phyloP scores from a whole-genome alignment of 306 rosid genomes.

The Glycyrrhiza uralensis region DNA sequence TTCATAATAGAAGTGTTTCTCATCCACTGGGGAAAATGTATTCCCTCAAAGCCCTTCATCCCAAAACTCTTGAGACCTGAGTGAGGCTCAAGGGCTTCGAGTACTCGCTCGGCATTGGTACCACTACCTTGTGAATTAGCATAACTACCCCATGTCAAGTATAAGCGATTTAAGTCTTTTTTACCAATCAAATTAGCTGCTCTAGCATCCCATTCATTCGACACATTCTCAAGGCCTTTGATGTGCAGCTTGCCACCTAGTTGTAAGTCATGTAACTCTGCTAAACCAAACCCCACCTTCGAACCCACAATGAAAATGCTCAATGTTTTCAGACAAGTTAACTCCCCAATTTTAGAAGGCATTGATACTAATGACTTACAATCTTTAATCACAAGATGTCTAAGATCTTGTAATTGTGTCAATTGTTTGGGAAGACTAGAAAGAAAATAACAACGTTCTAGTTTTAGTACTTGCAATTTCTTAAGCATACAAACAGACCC shows the following conservation, averaged over 20 bases:
- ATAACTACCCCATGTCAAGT: not conserved
- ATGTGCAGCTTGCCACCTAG: not conserved
- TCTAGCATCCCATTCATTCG: not conserved
- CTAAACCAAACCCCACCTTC: not conserved
- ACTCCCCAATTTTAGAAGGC: not conserved
- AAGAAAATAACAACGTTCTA: fast-evolving
- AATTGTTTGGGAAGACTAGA: not conserved
- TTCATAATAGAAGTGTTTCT: not conserved
- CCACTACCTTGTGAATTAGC: not conserved
- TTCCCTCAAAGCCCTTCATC: not conserved
- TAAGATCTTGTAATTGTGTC: not conserved
- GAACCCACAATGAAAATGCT: not conserved
- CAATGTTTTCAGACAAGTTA: no score
- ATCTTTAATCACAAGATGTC: not conserved
- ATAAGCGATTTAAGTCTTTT: not conserved
- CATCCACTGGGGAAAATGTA: not conserved
- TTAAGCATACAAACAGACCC: not conserved
- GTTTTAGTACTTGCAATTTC: slow-evolving; percentile 6
- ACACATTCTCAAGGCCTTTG: not conserved
- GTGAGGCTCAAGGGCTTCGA: no score
- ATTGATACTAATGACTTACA: not conserved
- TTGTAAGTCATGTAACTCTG: not conserved
- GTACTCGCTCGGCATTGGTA: not conserved
- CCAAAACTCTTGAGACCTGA: not conserved
- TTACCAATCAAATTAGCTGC: not conserved